Evolutionary conservation across 2,329 filamentous ascomycete species (phyloP), one percentile per base, ranked within the genome.

Genomic region (Hypoxylon rubiginosum): DNA sequence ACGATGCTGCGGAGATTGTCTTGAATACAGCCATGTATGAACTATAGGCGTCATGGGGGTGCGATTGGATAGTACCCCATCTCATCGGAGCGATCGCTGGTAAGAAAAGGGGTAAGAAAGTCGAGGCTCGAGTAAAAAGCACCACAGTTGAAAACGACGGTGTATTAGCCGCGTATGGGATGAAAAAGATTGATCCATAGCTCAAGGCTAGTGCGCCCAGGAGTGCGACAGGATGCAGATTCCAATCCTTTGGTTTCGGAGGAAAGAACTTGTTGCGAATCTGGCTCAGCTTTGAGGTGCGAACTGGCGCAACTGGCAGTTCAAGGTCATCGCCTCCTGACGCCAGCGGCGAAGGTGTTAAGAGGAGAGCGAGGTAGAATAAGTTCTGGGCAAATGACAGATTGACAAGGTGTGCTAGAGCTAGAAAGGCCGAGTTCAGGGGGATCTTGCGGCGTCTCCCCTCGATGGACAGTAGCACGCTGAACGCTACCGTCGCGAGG

Each of bases 301-400:
- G 68, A 71, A 78, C 48, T 64, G 74, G 68, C 61, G 73, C 43
- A 63, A 76, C 49, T 54, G 72, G 62, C 71, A 77, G 19, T 63
- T 72, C 57, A 61, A 73, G 74, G 72, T 77, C 56, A 13, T 71
- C 62, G 7, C 67, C 68, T 19, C 65, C 64, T 3, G 74, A 63
- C 10, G 77, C 75, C 10, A 86, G 65, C 1, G 86, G 84, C 4
- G 84, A 74, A 0, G 87, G 86, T 0, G 85, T 88, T 26, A 89
- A 81, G 9, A 89, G 78, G 28, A 90, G 78, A 7, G 85, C 83
- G 9, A 90, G 73, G 72, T 86, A 89, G 78, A 91, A 91, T 30
- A 91, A 77, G 69, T 88, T 90, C 75, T 88, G 85, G 2, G 88
- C 86, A 70, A 86, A 90, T 0, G 86, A 88, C 10, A 91, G 77